phyloP scores from a whole-genome alignment of 306 rosid genomes.

The Acacia crassicarpa region DNA sequence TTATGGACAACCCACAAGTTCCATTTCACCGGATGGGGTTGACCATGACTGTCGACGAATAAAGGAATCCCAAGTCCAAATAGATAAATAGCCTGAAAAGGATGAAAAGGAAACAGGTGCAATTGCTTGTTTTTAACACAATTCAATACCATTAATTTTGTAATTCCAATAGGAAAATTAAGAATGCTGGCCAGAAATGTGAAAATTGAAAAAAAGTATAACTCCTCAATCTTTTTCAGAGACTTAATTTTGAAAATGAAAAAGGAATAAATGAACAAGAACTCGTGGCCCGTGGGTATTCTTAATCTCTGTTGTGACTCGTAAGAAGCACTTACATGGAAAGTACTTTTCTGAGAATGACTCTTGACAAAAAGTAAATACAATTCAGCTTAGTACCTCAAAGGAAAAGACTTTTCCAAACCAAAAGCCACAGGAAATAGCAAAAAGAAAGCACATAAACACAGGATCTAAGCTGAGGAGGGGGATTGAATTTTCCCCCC shows the following conservation, averaged over 20 bases:
- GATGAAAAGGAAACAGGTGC: conserved; percentile 39
- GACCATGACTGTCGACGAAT: conserved; percentile 53
- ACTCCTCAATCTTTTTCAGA: not conserved
- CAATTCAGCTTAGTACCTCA: not conserved
- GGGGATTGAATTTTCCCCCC: not conserved
- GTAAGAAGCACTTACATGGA: not conserved
- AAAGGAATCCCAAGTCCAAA: conserved; percentile 82
- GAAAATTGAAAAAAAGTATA: not conserved
- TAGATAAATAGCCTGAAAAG: conserved; percentile 72
- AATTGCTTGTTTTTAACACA: conserved; percentile 17
- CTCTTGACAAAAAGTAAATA: not conserved
- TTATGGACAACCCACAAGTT: conserved; percentile 85
- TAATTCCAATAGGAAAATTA: not conserved
- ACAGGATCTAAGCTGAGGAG: not conserved
- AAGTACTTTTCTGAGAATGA: not conserved
- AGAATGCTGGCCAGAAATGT: not conserved
- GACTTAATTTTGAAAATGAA: not conserved
- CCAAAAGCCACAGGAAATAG: not conserved
- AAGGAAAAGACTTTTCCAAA: not conserved
- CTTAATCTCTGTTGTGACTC: not conserved
- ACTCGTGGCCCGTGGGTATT: not conserved
- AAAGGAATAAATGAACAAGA: not conserved
- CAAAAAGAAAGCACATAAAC: not conserved
- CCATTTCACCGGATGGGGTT: conserved; percentile 64
- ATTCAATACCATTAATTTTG: not conserved